Percentiles rank a stretch among this genome's conserved stretches.
Conservation (phyloP, 192 early-diverging fungal genomes). For the Coemansia guatemalensis region DNA sequence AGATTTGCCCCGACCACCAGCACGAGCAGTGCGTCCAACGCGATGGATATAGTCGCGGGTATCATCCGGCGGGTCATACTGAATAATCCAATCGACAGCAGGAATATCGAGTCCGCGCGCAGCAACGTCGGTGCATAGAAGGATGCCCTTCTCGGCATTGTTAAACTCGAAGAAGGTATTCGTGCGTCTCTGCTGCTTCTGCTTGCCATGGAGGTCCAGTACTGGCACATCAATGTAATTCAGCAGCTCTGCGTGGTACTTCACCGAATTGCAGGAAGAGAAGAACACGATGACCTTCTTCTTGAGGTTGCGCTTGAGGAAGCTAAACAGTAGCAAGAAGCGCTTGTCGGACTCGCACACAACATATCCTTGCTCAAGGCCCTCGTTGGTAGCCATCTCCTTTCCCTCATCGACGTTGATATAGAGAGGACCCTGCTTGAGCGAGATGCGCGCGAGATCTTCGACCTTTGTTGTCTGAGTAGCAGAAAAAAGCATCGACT, state of each 20-base stretch:
- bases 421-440: slow-evolving; percentile 95
- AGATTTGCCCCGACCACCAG: slow-evolving; percentile 84
- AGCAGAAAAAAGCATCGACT: slow-evolving; percentile 98
- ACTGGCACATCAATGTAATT: slow-evolving; percentile 99
- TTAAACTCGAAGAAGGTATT: slow-evolving; percentile 99
- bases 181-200: slow-evolving; percentile 98
- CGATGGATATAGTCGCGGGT: slow-evolving; percentile 96
- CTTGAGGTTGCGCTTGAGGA: slow-evolving; percentile 94
- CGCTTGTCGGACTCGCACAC: slow-evolving; percentile 89
- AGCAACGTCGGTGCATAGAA: slow-evolving; percentile 97
- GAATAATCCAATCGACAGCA: slow-evolving; percentile 98
- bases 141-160: slow-evolving; percentile 90
- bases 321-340: slow-evolving; percentile 98
- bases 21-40: slow-evolving; percentile 95
- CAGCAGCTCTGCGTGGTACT: slow-evolving; percentile 95
- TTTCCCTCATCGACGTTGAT: slow-evolving; percentile 99
- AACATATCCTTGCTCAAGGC: slow-evolving; percentile 97
- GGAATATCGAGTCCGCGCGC: slow-evolving; percentile 98
- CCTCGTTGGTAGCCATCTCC: slow-evolving; percentile 92
- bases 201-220: slow-evolving; percentile 93
- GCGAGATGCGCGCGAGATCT: slow-evolving; percentile 96
- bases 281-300: slow-evolving; percentile 99
- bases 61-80: slow-evolving; percentile 99
- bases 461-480: slow-evolving; percentile 99
- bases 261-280: slow-evolving; percentile 96